Percentiles rank a stretch among this genome's conserved stretches.
Conservation (phyloP, 139 green algal species). For the Zygnema cylindricum region DNA sequence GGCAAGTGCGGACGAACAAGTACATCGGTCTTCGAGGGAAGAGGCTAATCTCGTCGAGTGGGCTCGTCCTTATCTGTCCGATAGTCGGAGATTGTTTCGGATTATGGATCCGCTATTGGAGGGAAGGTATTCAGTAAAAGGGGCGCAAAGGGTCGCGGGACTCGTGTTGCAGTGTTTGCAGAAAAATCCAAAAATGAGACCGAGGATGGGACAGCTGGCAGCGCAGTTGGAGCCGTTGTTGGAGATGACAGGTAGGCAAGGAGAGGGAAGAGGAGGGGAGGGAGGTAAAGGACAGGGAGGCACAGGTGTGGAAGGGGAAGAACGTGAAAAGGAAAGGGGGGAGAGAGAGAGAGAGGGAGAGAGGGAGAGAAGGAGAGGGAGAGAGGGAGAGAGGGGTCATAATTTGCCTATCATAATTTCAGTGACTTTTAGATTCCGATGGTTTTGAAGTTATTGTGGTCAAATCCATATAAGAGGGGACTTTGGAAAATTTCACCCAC, state of each 20-base stretch:
- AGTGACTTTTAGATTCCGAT: too few relatives aligned
- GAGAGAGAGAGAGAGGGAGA: not conserved
- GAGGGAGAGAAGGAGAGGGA: not conserved
- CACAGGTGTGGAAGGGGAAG: not conserved
- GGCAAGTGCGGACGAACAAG: slow-evolving; percentile 8
- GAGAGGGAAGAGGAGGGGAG: not conserved
- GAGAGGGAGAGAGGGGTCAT: too few relatives aligned
- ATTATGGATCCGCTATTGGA: slow-evolving; percentile 39
- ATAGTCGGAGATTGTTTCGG: slow-evolving; percentile 2
- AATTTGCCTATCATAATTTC: too few relatives aligned
- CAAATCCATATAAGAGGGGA: too few relatives aligned
- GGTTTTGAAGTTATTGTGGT: too few relatives aligned
- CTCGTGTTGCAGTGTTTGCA: slow-evolving; percentile 13
- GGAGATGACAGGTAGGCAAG: not conserved
- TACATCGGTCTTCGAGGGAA: too few relatives aligned
- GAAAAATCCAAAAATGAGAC: slow-evolving; percentile 19
- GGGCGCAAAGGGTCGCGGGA: not conserved
- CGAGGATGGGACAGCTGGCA: not conserved
- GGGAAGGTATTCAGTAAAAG: slow-evolving; percentile 22
- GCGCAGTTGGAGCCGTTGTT: not conserved
- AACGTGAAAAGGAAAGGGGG: not conserved
- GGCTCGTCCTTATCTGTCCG: slow-evolving; percentile 5
- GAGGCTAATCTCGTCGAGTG: slow-evolving; percentile 26
- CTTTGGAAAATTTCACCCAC: too few relatives aligned
- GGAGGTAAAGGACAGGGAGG: not conserved